Percentiles rank a stretch among this genome's conserved stretches.
These are phyloP conservation scores for Microsporum ferrugineum DNA, from an alignment of 2,329 filamentous ascomycete species.

Conservation along the genomic window DNA sequence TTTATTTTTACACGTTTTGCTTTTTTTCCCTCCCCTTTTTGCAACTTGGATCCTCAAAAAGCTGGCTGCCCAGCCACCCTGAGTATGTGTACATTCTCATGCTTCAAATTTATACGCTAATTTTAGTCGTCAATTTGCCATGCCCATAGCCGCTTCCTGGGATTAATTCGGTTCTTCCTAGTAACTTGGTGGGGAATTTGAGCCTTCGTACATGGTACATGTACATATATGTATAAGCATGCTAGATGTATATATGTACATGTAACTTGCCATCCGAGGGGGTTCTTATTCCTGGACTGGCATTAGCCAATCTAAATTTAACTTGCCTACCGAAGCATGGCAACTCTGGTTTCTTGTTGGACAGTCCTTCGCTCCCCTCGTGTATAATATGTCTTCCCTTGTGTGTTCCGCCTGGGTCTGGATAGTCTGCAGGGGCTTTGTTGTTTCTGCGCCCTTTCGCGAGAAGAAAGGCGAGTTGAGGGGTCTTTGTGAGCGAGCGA, in stretches of 20 bases:
- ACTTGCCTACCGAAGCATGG: not conserved
- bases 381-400: not conserved
- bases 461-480: not conserved
- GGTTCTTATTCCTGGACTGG: not conserved
- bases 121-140: constrained; percentile 1
- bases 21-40: not conserved
- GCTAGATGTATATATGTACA: not conserved
- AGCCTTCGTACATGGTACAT: not conserved
- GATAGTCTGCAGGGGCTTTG: not conserved
- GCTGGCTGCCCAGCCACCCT: not conserved
- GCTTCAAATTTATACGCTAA: not conserved
- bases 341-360: not conserved
- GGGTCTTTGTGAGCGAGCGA: not conserved
- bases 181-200: not conserved
- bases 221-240: not conserved
- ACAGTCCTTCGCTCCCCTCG: not conserved
- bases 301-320: constrained; percentile 5
- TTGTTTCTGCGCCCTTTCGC: constrained; percentile 1
- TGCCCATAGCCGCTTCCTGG: constrained; percentile 4
- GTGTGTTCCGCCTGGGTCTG: not conserved
- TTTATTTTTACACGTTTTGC: not conserved
- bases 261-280: not conserved
- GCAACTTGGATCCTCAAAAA: not conserved
- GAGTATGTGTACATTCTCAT: not conserved
- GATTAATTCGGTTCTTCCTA: not conserved